Base-by-base conservation (phyloP, 2,329 filamentous ascomycete species). In the Aspergillus japonicus region DNA sequence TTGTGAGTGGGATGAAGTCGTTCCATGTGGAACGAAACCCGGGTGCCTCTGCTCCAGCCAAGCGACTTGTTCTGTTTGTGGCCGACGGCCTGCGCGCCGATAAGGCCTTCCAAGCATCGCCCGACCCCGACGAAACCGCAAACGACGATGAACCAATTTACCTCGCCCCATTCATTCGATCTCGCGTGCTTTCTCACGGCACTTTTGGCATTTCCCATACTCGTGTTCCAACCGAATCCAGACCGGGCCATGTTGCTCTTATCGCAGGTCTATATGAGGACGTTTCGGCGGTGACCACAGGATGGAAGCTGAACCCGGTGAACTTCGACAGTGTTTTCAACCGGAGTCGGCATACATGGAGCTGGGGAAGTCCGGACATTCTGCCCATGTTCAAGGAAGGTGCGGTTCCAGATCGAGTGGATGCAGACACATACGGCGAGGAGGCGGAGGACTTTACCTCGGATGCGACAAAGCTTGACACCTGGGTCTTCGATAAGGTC, bases 271-370 rank as follows among this genome's bases (percentile, higher is more conserved):
- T 99, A 42, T 99, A 99, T 73, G 95, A 99, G 77, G 95, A 99
- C 81, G 95, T 99, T 1, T 98, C 95, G 35, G 90, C 95, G 2
- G 95, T 99, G 21, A 96, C 90, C 31, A 99, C 96, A 1, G 95
- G 95, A 16, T 99, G 95, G 95, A 98, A 99, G 78, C 80, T 97
- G 68, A 99, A 99, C 73, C 95, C 95, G 0, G 95, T 99, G 71
- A 90, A 98, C 73, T 99, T 99, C 71, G 95, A 99, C 79, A 98
- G 94, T 71, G 92, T 99, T 11, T 99, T 99, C 84, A 99, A 99
- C 75, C 87, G 91, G 63, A 98, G 94, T 73, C 84, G 89, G 50
- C 96, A 99, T 78, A 99, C 96, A 7, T 99, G 95, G 95, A 96
- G 93, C 75, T 99, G 95, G 95, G 95, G 95, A 2, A 97, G 93